Conservation (phyloP, 2,329 filamentous ascomycete species). For the Dryadomyces sulphureus region DNA sequence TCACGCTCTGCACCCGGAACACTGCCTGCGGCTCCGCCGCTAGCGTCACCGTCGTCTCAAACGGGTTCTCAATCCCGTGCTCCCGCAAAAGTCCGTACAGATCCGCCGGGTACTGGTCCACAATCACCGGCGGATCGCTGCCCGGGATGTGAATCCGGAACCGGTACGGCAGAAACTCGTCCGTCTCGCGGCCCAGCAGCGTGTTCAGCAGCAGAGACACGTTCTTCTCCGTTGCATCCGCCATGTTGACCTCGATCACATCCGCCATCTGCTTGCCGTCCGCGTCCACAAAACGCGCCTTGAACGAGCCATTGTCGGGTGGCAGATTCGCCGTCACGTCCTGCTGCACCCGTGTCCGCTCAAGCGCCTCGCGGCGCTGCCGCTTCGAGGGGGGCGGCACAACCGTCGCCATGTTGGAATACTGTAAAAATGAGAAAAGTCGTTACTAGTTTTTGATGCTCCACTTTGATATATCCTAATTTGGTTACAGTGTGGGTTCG, state of each 20-base stretch:
- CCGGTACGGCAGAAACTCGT: conserved; percentile 46
- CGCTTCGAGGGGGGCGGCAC: conserved; percentile 43
- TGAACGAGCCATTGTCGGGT: conserved; percentile 58
- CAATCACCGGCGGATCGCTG: conserved; percentile 27
- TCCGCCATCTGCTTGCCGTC: conserved; percentile 57
- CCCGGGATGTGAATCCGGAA: conserved; percentile 45
- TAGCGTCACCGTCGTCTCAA: conserved; percentile 35
- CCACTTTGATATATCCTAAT: too few relatives aligned
- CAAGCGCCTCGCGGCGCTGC: conserved; percentile 61
- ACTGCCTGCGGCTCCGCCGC: conserved; percentile 71
- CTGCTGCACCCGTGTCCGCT: conserved; percentile 59
- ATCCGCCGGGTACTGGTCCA: conserved; percentile 41
- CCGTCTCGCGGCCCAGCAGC: conserved; percentile 49
- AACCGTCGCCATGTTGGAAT: conserved; percentile 22
- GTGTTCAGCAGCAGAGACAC: conserved; percentile 78
- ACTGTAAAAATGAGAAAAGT: too few relatives aligned
- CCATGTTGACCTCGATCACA: conserved; percentile 60
- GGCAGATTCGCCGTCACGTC: conserved; percentile 55
- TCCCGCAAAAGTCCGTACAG: conserved; percentile 37
- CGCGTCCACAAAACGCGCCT: conserved; percentile 77
- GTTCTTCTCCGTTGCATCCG: conserved; percentile 78
- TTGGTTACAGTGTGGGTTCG: too few relatives aligned
- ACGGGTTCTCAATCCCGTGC: conserved; percentile 43
- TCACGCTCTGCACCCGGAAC: conserved; percentile 84
- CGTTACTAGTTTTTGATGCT: too few relatives aligned